Percentiles rank a stretch among this genome's conserved stretches.
Conservation (phyloP, 2,329 filamentous ascomycete species). For the Talaromyces sp. region DNA sequence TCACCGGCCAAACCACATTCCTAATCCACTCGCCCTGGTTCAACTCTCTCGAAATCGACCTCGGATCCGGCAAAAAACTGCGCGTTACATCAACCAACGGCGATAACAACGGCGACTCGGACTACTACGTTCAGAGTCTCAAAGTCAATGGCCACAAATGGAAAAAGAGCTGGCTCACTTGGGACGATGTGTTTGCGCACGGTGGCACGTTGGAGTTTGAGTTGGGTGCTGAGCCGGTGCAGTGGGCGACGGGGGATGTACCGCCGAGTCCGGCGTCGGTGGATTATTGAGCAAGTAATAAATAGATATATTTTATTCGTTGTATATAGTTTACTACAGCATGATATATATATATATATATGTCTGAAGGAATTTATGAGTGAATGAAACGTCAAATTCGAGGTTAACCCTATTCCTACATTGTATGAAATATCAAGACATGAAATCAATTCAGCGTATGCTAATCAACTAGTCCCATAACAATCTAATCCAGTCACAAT, state of each 20-base stretch:
- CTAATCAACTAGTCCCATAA: background rate
- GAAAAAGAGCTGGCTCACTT: constrained; percentile 58
- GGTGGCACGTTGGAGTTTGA: constrained; percentile 59
- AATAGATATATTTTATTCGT: background rate
- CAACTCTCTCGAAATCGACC: constrained; percentile 50
- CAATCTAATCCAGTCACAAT: background rate
- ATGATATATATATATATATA: background rate
- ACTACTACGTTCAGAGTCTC: constrained; percentile 59
- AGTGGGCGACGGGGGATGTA: constrained; percentile 57
- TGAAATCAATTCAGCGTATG: background rate
- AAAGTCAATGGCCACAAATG: constrained; percentile 57
- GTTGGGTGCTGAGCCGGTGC: constrained; percentile 53
- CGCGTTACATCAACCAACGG: constrained; percentile 53
- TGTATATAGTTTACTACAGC: background rate
- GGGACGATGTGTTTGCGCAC: constrained; percentile 59
- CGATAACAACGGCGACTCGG: constrained; percentile 52
- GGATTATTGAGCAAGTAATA: too few species aligned
- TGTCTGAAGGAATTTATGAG: too few species aligned
- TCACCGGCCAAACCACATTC: constrained; percentile 57
- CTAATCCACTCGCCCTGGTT: constrained; percentile 63
- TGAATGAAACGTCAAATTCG: background rate
- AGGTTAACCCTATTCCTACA: background rate
- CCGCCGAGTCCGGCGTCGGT: constrained; percentile 49
- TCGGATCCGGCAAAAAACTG: constrained; percentile 51
- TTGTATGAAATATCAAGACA: background rate